phyloP scores from a whole-genome alignment of 768 basidiomycete species.

The Leccinum ochraceum region DNA sequence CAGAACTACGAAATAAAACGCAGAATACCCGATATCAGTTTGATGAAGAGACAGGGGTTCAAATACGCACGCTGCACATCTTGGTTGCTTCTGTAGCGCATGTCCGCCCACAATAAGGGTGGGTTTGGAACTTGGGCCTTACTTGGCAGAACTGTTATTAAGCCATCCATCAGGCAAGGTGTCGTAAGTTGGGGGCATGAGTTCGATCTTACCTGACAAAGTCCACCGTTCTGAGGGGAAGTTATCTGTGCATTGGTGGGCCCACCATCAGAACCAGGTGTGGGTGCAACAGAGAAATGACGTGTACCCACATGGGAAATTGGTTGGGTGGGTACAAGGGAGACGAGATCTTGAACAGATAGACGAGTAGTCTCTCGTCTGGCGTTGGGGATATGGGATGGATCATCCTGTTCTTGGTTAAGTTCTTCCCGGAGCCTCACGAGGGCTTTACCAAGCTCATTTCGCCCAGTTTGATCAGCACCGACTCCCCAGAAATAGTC shows the following conservation, averaged over 20 bases:
- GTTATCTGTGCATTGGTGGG: constrained; percentile 1
- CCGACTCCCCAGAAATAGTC: constrained; percentile 83
- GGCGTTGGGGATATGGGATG: constrained; percentile 29
- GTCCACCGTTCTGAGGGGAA: constrained; percentile 14
- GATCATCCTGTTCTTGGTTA: constrained; percentile 36
- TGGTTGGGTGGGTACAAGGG: constrained; percentile 16
- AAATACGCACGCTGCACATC: constrained; percentile 28
- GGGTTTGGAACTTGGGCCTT: constrained; percentile 58
- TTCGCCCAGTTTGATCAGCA: constrained; percentile 61
- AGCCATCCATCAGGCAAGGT: constrained; percentile 11
- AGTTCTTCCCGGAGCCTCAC: constrained; percentile 60
- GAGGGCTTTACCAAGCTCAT: constrained; percentile 73
- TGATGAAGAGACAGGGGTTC: not conserved
- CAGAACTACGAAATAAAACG: constrained; percentile 23
- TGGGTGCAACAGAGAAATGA: constrained; percentile 7
- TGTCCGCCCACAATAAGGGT: constrained; percentile 65
- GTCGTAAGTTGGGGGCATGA: not conserved
- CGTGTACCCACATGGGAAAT: constrained; percentile 8
- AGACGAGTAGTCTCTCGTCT: constrained; percentile 31
- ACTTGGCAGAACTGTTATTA: constrained; percentile 50
- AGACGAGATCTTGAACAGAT: constrained; percentile 34
- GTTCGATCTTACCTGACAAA: constrained; percentile 32
- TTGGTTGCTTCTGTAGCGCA: constrained; percentile 51
- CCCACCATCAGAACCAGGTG: constrained; percentile 3
- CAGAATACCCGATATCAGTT: constrained; percentile 7